Conservation (phyloP, 495 filamentous ascomycete genomes). For the Daldinia concentrica region DNA sequence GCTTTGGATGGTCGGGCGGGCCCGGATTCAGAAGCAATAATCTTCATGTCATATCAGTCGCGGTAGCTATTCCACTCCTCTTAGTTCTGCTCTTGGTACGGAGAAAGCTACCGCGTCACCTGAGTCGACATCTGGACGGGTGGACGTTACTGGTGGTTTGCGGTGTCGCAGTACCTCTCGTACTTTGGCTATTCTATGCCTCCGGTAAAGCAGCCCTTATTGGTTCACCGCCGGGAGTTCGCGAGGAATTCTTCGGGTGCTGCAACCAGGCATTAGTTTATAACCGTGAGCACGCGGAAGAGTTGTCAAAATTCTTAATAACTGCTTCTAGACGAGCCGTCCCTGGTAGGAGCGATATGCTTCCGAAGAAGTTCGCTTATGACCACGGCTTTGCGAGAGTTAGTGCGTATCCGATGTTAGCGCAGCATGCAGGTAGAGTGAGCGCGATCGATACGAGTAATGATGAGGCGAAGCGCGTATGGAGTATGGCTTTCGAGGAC, state of each 20-base stretch:
- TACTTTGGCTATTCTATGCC: conserved; percentile 54
- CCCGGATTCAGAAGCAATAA: conserved; percentile 53
- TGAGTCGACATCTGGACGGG: conserved; percentile 47
- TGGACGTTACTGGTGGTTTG: conserved; percentile 52
- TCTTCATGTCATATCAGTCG: conserved; percentile 50
- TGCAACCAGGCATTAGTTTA: conserved; percentile 60
- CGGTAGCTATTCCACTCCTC: conserved; percentile 33
- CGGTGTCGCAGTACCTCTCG: conserved; percentile 50
- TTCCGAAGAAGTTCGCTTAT: conserved; percentile 45
- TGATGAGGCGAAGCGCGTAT: conserved; percentile 44
- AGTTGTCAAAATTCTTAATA: conserved; percentile 43
- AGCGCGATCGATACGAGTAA: conserved; percentile 46
- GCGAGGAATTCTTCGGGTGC: conserved; percentile 54
- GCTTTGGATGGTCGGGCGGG: conserved; percentile 49
- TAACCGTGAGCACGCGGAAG: conserved; percentile 49
- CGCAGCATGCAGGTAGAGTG: conserved; percentile 43
- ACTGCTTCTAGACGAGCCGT: conserved; percentile 21
- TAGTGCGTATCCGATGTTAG: conserved; percentile 48
- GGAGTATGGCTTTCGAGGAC: conserved; percentile 50
- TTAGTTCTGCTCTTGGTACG: conserved; percentile 27
- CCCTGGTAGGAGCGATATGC: conserved; percentile 44
- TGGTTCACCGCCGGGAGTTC: conserved; percentile 51
- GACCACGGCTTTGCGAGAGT: conserved; percentile 45
- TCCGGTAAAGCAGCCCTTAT: conserved; percentile 57
- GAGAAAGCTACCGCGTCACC: conserved; percentile 31